Percentiles rank a stretch among this genome's conserved stretches.
phyloP scores from a whole-genome alignment of 1,139 yeast species.

The Magnusiomyces paraingens region DNA sequence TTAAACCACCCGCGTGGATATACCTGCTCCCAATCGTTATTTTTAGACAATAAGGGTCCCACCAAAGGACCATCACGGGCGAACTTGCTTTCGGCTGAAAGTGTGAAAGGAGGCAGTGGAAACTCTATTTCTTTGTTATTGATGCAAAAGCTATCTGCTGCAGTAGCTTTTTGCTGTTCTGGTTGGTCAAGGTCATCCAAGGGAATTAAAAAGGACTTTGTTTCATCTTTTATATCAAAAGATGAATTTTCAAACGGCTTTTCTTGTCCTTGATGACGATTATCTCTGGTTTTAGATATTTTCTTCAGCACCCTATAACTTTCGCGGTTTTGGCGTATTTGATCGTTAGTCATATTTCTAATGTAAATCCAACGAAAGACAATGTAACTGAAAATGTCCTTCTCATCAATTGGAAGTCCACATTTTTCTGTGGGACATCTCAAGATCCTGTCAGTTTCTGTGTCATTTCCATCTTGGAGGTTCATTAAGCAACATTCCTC shows the following conservation, averaged over 20 bases:
- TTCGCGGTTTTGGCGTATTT: constrained; percentile 18
- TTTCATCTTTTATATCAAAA: too few species aligned
- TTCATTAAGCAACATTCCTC: constrained; percentile 26
- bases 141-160: too few species aligned
- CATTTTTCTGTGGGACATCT: constrained; percentile 23
- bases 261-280: background rate
- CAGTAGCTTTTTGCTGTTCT: too few species aligned
- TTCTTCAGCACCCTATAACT: background rate
- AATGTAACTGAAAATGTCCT: constrained; percentile 21
- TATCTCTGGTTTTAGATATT: background rate
- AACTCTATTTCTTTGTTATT: too few species aligned
- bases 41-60: too few species aligned
- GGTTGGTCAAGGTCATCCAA: too few species aligned
- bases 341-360: constrained; percentile 20
- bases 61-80: too few species aligned
- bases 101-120: too few species aligned
- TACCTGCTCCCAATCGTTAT: too few species aligned
- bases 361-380: constrained; percentile 25
- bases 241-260: background rate
- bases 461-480: constrained; percentile 14
- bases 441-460: constrained; percentile 17
- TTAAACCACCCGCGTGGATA: too few species aligned
- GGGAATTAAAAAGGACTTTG: too few species aligned
- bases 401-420: constrained; percentile 17
- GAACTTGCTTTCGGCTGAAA: too few species aligned